Evolutionary conservation across 2,329 filamentous ascomycete species (phyloP).

Genomic region (Penicillium sp.): DNA sequence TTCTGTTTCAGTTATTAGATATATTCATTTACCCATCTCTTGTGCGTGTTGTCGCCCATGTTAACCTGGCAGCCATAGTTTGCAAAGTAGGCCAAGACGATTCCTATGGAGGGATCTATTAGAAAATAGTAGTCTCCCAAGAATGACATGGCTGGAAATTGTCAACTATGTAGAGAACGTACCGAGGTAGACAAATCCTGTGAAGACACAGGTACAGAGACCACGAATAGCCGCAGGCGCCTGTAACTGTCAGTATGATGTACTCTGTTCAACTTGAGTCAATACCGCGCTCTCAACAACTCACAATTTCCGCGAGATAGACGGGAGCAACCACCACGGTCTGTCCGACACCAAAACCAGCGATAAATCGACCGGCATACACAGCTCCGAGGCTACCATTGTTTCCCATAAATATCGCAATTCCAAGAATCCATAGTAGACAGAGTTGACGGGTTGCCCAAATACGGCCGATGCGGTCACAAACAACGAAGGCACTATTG

Average conservation of each 20-base stretch:
- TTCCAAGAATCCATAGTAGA: slow-evolving; percentile 40
- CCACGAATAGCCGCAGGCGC: slow-evolving; percentile 64
- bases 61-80: slow-evolving; percentile 60
- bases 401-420: slow-evolving; percentile 44
- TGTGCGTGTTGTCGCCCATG: slow-evolving; percentile 43
- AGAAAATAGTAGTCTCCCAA: background rate
- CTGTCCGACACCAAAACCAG: slow-evolving; percentile 43
- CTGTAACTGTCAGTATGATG: slow-evolving; percentile 7
- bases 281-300: background rate
- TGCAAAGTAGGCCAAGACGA: slow-evolving; percentile 74
- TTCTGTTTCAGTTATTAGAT: background rate
- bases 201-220: slow-evolving; percentile 68
- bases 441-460: slow-evolving; percentile 42
- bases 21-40: slow-evolving; percentile 48
- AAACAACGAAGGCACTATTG: slow-evolving; percentile 47
- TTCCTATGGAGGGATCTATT: slow-evolving; percentile 44
- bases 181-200: slow-evolving; percentile 61
- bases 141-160: background rate
- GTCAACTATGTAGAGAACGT: background rate
- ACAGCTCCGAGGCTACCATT: slow-evolving; percentile 38
- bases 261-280: background rate
- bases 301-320: slow-evolving; percentile 65
- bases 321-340: slow-evolving; percentile 53
- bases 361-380: slow-evolving; percentile 44
- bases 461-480: slow-evolving; percentile 46